Base-by-base conservation (phyloP, 768 basidiomycete genomes). In the Leccinum arenicola region DNA sequence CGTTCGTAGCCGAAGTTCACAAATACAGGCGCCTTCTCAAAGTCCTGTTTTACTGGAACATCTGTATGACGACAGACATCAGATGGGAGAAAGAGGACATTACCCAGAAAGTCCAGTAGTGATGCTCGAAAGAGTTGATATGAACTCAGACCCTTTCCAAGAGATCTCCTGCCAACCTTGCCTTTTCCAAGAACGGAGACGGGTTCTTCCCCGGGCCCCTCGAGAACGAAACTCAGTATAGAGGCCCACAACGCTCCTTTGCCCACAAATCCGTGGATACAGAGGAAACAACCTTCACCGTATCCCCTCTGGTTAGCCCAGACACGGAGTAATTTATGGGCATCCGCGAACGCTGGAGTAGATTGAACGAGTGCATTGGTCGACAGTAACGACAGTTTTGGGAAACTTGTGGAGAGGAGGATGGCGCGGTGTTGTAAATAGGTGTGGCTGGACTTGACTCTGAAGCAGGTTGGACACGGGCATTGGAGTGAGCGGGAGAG, bases 271-370 rank as follows among this genome's bases (percentile, higher is more conserved):
- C 91, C 91, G 15, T 80, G 77, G 4, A 91, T 76, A 64, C 84
- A 87, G 61, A 83, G 67, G 45, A 74, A 29, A 27, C 27, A 71
- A 11, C 87, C 84, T 61, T 81, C 79, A 3, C 84, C 80, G 63
- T 88, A 94, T 0, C 93, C 93, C 45, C 95, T 80, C 65, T 95
- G 89, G 52, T 87, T 85, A 1, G 91, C 92, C 97, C 97, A 99
- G 15, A 95, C 82, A 10, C 93, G 83, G 15, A 98, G 82, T 1
- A 98, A 78, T 0, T 88, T 79, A 9, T 93, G 70, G 1, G 92
- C 92, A 53, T 95, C 88, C 2, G 74, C 71, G 70, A 92, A 94
- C 0, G 86, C 80, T 0, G 88, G 80, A 10, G 75, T 73, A 10
- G 75, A 67, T 25, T 83, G 74, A 11, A 81, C 75, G 45, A 88